Percentiles rank a stretch among this genome's conserved stretches.
Conservation (phyloP, 169 alveolate species). For the Babesia ovata region DNA sequence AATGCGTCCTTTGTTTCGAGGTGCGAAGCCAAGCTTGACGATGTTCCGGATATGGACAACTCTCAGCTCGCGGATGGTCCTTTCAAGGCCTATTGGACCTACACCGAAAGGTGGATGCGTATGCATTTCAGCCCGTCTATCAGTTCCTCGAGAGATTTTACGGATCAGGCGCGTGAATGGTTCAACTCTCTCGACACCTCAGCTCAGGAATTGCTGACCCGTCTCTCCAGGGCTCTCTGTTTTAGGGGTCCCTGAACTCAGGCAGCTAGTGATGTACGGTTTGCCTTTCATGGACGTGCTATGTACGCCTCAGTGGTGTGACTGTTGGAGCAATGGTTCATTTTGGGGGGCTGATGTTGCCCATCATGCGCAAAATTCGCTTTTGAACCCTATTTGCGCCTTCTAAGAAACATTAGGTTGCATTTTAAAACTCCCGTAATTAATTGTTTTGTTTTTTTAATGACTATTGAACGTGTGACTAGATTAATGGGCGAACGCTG, state of each 20-base stretch:
- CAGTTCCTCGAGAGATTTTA: slow-evolving; percentile 5
- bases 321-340: too few relatives aligned
- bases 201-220: slow-evolving; percentile 52
- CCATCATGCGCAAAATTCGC: too few relatives aligned
- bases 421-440: too few relatives aligned
- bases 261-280: not conserved
- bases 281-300: not conserved
- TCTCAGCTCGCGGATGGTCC: slow-evolving; percentile 35
- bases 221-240: slow-evolving; percentile 64
- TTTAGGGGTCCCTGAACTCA: not conserved
- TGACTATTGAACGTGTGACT: too few relatives aligned
- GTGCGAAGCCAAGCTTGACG: slow-evolving; percentile 48
- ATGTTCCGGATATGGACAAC: slow-evolving; percentile 53
- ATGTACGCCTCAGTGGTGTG: not conserved
- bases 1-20: slow-evolving; percentile 39
- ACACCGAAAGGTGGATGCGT: slow-evolving; percentile 62
- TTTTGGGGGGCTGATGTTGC: too few relatives aligned
- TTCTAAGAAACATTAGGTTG: too few relatives aligned
- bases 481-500: too few relatives aligned
- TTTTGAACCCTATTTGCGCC: too few relatives aligned
- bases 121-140: slow-evolving; percentile 47
- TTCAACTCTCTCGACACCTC: slow-evolving; percentile 49
- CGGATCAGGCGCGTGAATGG: slow-evolving; percentile 53
- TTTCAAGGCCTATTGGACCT: slow-evolving; percentile 66
- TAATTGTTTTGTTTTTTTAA: too few relatives aligned